phyloP scores from a whole-genome alignment of 169 alveolate genomes.

The Babesia gibsoni region DNA sequence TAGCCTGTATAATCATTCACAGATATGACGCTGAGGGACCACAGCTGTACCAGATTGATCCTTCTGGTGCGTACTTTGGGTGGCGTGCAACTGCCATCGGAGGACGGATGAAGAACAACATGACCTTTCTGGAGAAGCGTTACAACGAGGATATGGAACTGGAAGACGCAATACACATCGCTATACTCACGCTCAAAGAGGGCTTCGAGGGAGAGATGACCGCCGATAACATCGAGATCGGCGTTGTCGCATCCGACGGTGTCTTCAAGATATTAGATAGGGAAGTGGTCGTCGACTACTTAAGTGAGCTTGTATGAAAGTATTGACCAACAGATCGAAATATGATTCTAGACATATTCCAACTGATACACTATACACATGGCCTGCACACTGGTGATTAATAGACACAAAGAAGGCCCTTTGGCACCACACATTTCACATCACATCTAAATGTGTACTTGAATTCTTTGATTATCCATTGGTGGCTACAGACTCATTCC shows the following conservation, averaged over 20 bases:
- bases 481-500: too few species aligned
- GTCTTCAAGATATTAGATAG: conserved; percentile 85
- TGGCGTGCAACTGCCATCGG: conserved; percentile 99
- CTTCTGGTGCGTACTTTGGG: conserved; percentile 97
- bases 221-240: conserved; percentile 95
- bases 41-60: conserved; percentile 93
- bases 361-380: not conserved
- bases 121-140: conserved; percentile 96
- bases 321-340: not conserved
- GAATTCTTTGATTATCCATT: too few species aligned
- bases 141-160: conserved; percentile 91
- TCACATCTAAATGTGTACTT: too few species aligned
- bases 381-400: too few species aligned
- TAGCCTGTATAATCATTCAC: not conserved
- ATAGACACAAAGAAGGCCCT: too few species aligned
- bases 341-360: conserved; percentile 14
- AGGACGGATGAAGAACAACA: conserved; percentile 92
- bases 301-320: conserved; percentile 84
- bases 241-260: conserved; percentile 88
- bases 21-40: conserved; percentile 86
- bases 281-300: conserved; percentile 86
- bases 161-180: conserved; percentile 95
- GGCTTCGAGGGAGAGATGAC: conserved; percentile 97
- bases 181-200: conserved; percentile 88
- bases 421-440: too few species aligned